Percentiles rank a stretch among this genome's conserved stretches.
Conservation (phyloP, 192 early-diverging fungal species). For the Gonapodya prolifera region DNA sequence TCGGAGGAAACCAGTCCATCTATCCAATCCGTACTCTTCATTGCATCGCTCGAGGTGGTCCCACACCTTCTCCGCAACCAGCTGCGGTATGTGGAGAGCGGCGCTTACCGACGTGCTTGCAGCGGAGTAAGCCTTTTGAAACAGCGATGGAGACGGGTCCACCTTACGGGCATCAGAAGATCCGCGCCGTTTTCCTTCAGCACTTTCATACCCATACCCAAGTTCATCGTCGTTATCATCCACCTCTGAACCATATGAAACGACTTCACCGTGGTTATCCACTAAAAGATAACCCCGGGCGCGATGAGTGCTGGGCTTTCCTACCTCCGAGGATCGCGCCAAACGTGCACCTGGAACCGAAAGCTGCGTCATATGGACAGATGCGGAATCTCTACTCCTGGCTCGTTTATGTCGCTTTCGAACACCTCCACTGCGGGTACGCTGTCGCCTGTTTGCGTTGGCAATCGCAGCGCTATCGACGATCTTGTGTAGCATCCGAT, state of each 20-base stretch:
- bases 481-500: neutral
- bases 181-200: neutral
- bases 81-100: neutral
- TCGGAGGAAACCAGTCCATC: neutral
- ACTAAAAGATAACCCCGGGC: neutral
- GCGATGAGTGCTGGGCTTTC: neutral
- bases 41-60: neutral
- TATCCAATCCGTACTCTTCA: neutral
- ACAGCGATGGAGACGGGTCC: neutral
- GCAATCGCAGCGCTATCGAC: neutral
- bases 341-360: neutral
- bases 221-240: neutral
- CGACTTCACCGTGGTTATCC: neutral
- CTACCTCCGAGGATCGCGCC: neutral
- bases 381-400: neutral
- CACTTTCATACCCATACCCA: neutral
- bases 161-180: neutral
- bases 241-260: neutral
- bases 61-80: neutral
- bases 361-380: neutral
- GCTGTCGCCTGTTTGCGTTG: neutral
- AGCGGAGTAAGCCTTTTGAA: neutral
- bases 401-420: neutral
- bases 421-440: neutral
- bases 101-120: neutral